Evolutionary conservation across 441 rosid genomes (phyloP), one percentile per base, ranked within the genome.

Genomic region (Euphorbia celastroides): DNA sequence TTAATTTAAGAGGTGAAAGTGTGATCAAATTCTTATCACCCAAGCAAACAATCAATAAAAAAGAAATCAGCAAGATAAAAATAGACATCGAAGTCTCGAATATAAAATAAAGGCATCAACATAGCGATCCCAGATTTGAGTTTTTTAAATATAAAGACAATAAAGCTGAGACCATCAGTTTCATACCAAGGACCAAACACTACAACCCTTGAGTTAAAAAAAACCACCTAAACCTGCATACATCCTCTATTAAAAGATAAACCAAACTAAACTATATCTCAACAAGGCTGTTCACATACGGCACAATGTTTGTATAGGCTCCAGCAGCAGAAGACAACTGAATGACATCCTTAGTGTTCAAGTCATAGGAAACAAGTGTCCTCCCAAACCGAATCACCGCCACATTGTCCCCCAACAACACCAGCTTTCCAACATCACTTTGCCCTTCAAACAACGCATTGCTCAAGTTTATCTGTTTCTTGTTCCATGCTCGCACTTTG

Each of bases 281-380:
- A 25, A 81, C 79, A 55, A 83, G 80, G 75, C 77, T 70, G 67
- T 81, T 83, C 55, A 83, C 83, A 69, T 83, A 79, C 8, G 78
- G 72, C 19, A 79, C 30, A 36, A 81, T 42, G 38, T 46, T 70
- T 16, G 30, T 7, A 64, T 26, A n/a, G 23, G 1, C 0, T 22
- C 48, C 57, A 31, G 34, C 50, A 60, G 57, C 77, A 60, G 12
- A 13, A 5, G 68, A 64, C 26, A 77, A 30, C 14, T 14, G 14
- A 10, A 31, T 31, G 23, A 66, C 32, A 9, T 55, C 65, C 62
- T 64, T 60, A 7, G 77, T 77, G 68, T 70, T 77, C 72, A 70
- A 28, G 78, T 81, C 44, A 30, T 70, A 72, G 13, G 65, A 72
- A 75, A 65, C 54, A 46, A 79, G 66, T 17, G 0, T 27, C 11